Base-by-base conservation (phyloP, 371 early-diverging fungal genomes). In the Chytridium lagenaria region DNA sequence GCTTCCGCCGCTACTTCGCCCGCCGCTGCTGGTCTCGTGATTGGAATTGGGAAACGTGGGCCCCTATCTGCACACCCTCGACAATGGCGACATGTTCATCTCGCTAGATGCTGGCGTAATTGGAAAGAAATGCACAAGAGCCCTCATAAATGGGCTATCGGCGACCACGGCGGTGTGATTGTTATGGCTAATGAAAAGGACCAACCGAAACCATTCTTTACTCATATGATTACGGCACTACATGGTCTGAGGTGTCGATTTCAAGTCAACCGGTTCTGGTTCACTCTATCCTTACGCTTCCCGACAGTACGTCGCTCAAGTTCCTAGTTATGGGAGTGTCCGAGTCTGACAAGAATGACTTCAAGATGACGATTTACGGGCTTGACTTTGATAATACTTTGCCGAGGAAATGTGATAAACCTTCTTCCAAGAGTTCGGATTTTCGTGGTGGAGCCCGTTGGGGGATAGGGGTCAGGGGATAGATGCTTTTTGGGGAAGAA, bases 11-110 rank as follows among this genome's bases (percentile, higher is more conserved):
- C 75, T 2, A 49, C 93, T 69, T 83, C 91, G 0, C 80, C 90
- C 0, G 89, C 92, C 26, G 94, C 96, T 1, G 90, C 93, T 1
- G 99, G 99, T 0, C 74, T 98, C 51, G 89, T 94, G 84, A 86
- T 98, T 50, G 99, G 93, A 28, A 93, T 97, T 1, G 98, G n/a
- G 98, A 33, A 98, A 93, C 75, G 94, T 94, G 0, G 99, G 98
- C 1, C 49, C 75, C 0, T 73, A 77, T 7, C 81, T 98, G 19
- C 73, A 75, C 0, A 82, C 78, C 5, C 93, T 95, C 66, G 81
- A 80, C 36, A 88, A 91, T 31, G 90, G 92, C 30, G 88, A 94
- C 78, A 92, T 93, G 67, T 98, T 88, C 80, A 70, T 97, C 79
- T 95, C 96, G 0, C 84, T 91, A 19, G 98, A 98, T 77, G 95